These are phyloP conservation scores for Irpex rosettiformis DNA, from an alignment of 1,284 basidiomycete species.

Conservation along the genomic window DNA sequence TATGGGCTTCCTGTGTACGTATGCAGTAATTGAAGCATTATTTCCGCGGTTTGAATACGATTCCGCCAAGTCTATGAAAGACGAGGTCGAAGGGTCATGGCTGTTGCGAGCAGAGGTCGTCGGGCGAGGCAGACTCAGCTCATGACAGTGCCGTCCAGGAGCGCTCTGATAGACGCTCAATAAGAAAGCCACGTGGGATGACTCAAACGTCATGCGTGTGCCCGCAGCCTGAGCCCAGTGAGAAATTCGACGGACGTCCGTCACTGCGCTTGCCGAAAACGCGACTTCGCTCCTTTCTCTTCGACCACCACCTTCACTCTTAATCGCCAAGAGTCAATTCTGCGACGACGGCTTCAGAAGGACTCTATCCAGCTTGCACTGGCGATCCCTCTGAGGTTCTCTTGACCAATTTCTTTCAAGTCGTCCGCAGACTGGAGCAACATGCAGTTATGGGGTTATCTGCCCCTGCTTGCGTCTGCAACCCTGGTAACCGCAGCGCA, in stretches of 20 bases:
- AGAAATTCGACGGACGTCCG: background rate
- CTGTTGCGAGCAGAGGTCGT: background rate
- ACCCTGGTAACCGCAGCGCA: conserved; percentile 32
- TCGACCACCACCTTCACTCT: background rate
- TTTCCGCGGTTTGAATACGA: background rate
- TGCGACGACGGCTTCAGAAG: too few species aligned
- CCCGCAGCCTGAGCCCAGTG: too few species aligned
- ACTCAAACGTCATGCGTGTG: background rate
- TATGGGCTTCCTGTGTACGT: conserved; percentile 56
- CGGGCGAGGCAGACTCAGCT: background rate
- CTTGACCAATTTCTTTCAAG: conserved; percentile 2
- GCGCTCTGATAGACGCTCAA: background rate
- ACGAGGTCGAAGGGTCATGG: background rate
- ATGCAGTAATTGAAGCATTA: conserved; percentile 59
- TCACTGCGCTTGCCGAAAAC: background rate
- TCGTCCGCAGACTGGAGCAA: conserved; percentile 9
- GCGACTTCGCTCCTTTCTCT: background rate
- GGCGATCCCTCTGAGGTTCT: background rate
- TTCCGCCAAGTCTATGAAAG: background rate
- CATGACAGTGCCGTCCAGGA: background rate
- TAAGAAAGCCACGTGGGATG: background rate
- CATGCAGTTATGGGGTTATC: conserved; percentile 35
- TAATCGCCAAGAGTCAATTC: too few species aligned
- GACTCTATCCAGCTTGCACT: too few species aligned
- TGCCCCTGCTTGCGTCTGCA: conserved; percentile 34